A percentile compares a stretch with the other conserved stretches of the same genome.
phyloP scores from a whole-genome alignment of 2,329 filamentous ascomycete genomes.

The Alternaria sp. region DNA sequence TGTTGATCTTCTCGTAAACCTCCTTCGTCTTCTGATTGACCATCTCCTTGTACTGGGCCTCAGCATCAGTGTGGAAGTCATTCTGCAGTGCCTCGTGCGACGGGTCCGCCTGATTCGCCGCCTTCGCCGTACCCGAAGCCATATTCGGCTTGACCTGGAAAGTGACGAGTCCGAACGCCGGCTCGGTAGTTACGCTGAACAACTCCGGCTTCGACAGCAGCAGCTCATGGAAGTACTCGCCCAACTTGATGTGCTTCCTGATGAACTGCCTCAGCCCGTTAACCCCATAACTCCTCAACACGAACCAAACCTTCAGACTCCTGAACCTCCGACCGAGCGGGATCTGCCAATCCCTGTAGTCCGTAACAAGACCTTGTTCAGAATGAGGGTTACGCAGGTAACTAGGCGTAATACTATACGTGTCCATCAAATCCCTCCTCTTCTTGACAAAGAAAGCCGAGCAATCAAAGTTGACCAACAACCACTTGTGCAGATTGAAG shows the following conservation, averaged over 20 bases:
- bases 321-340: constrained; percentile 89
- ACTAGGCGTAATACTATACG: constrained; percentile 77
- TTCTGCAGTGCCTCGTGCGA: constrained; percentile 41
- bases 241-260: constrained; percentile 69
- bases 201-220: constrained; percentile 68
- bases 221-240: constrained; percentile 71
- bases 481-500: constrained; percentile 97
- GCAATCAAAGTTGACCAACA: constrained; percentile 90
- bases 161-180: constrained; percentile 81
- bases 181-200: constrained; percentile 76
- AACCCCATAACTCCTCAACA: constrained; percentile 81
- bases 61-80: constrained; percentile 43
- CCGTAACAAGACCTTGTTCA: constrained; percentile 83
- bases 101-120: constrained; percentile 27
- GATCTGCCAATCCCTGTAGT: constrained; percentile 98
- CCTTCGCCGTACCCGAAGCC: neutral
- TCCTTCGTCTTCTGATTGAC: constrained; percentile 73
- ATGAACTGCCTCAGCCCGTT: constrained; percentile 77
- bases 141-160: constrained; percentile 61
- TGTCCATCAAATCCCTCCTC: constrained; percentile 76
- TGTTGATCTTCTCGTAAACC: constrained; percentile 78
- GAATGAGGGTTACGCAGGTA: constrained; percentile 85
- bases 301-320: constrained; percentile 93
- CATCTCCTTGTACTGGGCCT: constrained; percentile 56
- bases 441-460: constrained; percentile 78